Base-by-base conservation (phyloP, 345 rosid species). In the Melaleuca alternifolia region DNA sequence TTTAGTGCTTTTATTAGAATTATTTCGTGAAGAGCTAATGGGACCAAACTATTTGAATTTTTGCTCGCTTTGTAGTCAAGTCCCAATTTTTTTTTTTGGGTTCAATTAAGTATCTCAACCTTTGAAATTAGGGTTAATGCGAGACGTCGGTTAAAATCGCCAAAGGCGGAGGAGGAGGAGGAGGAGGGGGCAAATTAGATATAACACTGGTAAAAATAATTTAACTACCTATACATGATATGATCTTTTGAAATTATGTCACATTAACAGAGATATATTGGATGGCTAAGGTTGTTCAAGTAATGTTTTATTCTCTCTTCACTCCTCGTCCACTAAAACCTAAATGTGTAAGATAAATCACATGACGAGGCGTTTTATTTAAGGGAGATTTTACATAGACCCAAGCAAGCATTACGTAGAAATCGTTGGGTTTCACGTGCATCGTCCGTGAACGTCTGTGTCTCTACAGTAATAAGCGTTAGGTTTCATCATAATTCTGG, bases 151-250 rank as follows among this genome's bases (percentile, higher is more conserved):
- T 33, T 65, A 65, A 33, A 65, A 65, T 65, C 3, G 6, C 11
- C 41, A 41, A 33, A 65, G n/a, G n/a, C n/a, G n/a, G n/a, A n/a
- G n/a, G n/a, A 15, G 30, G 30, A 20, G 18, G 8, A 41, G 33
- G 33, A 56, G 2, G 4, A 41, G 41, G 4, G 7, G 59, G 46
- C 46, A 8, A 33, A 71, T 71, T 71, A 24, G 3, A 18, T 71
- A 37, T 71, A 18, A 4, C 20, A 0, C 11, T 11, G 11, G 4
- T 71, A 33, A 41, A 71, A 10, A 33, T 0, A 48, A 0, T 20
- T 71, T 71, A 18, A 33, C 24, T 1, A 11, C n/a, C n/a, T 20
- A 37, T 20, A 71, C 12, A 18, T 71, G 48, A 37, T 4, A 65
- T 65, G 46, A 33, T 0, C 21, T 16, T 20, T 5, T 33, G 23